phyloP scores from a whole-genome alignment of 495 filamentous ascomycete genomes.

The Evansstolkia leycettana region DNA sequence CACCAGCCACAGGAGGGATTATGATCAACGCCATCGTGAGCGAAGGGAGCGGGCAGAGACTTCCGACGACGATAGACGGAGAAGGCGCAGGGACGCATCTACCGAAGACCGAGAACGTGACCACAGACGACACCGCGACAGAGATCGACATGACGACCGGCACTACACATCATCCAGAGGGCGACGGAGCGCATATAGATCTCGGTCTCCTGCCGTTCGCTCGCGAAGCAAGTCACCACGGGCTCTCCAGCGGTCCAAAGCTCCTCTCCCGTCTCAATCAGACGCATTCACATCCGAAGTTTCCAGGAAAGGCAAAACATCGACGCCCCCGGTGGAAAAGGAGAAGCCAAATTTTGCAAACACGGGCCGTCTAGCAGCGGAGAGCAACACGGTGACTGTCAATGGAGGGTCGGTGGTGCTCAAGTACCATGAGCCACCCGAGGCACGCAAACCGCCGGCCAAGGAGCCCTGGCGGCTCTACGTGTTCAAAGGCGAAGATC shows the following conservation, averaged over 20 bases:
- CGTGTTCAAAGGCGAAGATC: slow-evolving; percentile 75
- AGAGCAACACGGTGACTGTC: slow-evolving; percentile 72
- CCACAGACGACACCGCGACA: slow-evolving; percentile 18
- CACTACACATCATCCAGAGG: slow-evolving; percentile 13
- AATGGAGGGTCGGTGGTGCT: slow-evolving; percentile 58
- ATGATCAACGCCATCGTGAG: slow-evolving; percentile 15
- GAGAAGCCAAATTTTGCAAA: slow-evolving; percentile 79
- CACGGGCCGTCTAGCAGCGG: slow-evolving; percentile 74
- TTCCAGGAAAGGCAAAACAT: slow-evolving; percentile 21
- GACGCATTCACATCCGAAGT: slow-evolving; percentile 51
- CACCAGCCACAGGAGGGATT: slow-evolving; percentile 13
- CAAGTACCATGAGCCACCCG: slow-evolving; percentile 92
- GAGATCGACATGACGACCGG: slow-evolving; percentile 9
- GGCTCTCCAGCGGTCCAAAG: slow-evolving; percentile 26
- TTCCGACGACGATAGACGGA: slow-evolving; percentile 16
- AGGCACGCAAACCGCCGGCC: slow-evolving; percentile 75
- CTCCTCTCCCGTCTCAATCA: slow-evolving; percentile 57
- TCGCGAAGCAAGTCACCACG: slow-evolving; percentile 15
- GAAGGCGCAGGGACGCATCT: slow-evolving; percentile 17
- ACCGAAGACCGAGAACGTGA: slow-evolving; percentile 17
- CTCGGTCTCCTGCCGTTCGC: slow-evolving; percentile 22
- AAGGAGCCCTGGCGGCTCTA: slow-evolving; percentile 80
- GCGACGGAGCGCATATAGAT: slow-evolving; percentile 16
- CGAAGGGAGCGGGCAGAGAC: slow-evolving; percentile 13
- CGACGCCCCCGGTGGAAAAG: slow-evolving; percentile 41